These are phyloP conservation scores for Debaryomyces maramus DNA, from an alignment of 805 yeast species.

Conservation along the genomic window DNA sequence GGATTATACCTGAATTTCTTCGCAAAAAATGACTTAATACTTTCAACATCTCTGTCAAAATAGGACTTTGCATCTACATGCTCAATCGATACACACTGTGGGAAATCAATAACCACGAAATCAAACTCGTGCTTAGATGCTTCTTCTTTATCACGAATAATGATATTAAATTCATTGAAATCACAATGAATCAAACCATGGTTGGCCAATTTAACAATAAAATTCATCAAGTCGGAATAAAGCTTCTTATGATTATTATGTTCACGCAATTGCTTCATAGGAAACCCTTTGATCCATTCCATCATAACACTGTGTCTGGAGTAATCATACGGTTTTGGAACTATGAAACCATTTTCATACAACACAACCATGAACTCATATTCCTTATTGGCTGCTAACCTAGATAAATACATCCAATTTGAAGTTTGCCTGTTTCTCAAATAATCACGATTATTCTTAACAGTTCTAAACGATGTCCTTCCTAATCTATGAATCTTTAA, in stretches of 20 bases:
- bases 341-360: slow-evolving; percentile 72
- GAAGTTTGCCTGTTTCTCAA: slow-evolving; percentile 70
- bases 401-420: slow-evolving; percentile 90
- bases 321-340: slow-evolving; percentile 86
- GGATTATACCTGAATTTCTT: slow-evolving; percentile 78
- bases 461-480: slow-evolving; percentile 88
- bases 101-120: slow-evolving; percentile 94
- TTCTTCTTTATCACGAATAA: slow-evolving; percentile 66
- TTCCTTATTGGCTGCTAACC: slow-evolving; percentile 91
- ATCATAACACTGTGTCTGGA: slow-evolving; percentile 91
- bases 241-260: slow-evolving; percentile 69
- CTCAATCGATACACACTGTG: slow-evolving; percentile 93
- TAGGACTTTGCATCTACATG: slow-evolving; percentile 86
- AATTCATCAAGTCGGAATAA: slow-evolving; percentile 83
- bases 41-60: slow-evolving; percentile 90
- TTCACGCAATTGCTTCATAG: slow-evolving; percentile 79
- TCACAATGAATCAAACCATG: slow-evolving; percentile 96
- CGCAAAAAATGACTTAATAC: slow-evolving; percentile 80
- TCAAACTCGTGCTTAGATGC: slow-evolving; percentile 54
- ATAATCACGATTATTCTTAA: slow-evolving; percentile 92
- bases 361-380: slow-evolving; percentile 82
- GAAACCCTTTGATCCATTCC: slow-evolving; percentile 88
- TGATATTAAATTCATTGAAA: slow-evolving; percentile 93
- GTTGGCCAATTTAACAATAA: slow-evolving; percentile 79
- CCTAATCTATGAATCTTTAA: slow-evolving; percentile 92